Base-by-base conservation (phyloP, 2,329 filamentous ascomycete species). In the Phialophora macrospora region DNA sequence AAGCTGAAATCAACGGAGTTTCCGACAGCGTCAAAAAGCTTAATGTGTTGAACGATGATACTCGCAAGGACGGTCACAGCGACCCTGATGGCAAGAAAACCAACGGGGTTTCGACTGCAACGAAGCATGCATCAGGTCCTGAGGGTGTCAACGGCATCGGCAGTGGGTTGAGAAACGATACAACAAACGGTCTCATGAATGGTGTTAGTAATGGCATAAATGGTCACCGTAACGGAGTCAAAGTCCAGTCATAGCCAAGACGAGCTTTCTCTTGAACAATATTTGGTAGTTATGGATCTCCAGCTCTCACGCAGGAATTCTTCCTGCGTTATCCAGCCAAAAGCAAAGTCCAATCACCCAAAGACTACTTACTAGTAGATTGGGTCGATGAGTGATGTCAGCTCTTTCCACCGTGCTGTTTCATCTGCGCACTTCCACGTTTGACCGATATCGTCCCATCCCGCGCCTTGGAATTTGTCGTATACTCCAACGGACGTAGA, bases 21-120 rank as follows among this genome's bases (percentile, higher is more conserved):
- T 69, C 63, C 1, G 60, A 64, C 14, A 63, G 63, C 7, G 51
- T 65, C 9, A 66, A 64, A 24, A 70, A 69, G n/a, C 30, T 71
- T 17, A 71, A 68, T 17, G 70, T 74, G 54, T 52, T 71, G 44
- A 70, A 72, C 52, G 70, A 70, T 38, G 70, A 69, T 46, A 51
- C 60, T 5, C 12, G 63, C 20, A 20, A 38, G 22, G 54, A 69
- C 46, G 66, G 66, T 6, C 55, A 63, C 24, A 60, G 41, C 5
- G 38, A 62, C 30, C 26, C 30, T 2, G 60, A 58, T 24, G 52
- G 58, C 1, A 62, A 62, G 38, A 44, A 28, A 8, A 66, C 64
- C 6, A 69, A 70, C 22, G 67, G 67, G 17, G 60, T 62, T 2
- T 14, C 46, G 1, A 64, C 59, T 20, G 63, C 66, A 5, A 66